Evolutionary conservation across 2,329 filamentous ascomycete genomes (phyloP).

Genomic region (Penicillium palitans): DNA sequence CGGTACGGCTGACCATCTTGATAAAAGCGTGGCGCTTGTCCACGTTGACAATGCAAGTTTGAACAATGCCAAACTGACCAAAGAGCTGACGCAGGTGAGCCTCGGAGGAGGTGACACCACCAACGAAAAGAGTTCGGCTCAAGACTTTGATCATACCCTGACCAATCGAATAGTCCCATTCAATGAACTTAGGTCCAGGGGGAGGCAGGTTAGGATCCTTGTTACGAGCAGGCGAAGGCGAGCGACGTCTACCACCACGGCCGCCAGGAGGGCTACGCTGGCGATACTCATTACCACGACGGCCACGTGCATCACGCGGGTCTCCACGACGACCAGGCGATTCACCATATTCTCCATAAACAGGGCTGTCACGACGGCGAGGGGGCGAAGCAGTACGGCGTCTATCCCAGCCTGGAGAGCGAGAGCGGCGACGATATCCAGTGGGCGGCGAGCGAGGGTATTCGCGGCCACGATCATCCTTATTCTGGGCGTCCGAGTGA

Average conservation of each 20-base stretch:
- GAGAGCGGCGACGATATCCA: slow-evolving; percentile 67
- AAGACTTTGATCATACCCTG: slow-evolving; percentile 83
- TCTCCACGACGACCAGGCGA: slow-evolving; percentile 63
- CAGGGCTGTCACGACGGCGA: slow-evolving; percentile 65
- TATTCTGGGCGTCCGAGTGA: slow-evolving; percentile 44
- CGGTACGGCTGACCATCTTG: slow-evolving; percentile 90
- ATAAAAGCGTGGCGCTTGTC: slow-evolving; percentile 98
- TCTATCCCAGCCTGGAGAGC: slow-evolving; percentile 75
- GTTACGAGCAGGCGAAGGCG: slow-evolving; percentile 56
- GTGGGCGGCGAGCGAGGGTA: slow-evolving; percentile 63
- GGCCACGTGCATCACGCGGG: slow-evolving; percentile 53
- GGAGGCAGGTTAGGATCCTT: slow-evolving; percentile 45
- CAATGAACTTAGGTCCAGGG: slow-evolving; percentile 70
- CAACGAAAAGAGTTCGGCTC: slow-evolving; percentile 93
- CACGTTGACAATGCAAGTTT: slow-evolving; percentile 97
- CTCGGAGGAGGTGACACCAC: slow-evolving; percentile 86
- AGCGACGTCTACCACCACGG: slow-evolving; percentile 54
- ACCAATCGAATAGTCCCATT: slow-evolving; percentile 73
- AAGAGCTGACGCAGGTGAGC: slow-evolving; percentile 80
- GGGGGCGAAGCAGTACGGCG: slow-evolving; percentile 64
- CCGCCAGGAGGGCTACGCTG: slow-evolving; percentile 80
- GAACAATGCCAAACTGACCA: slow-evolving; percentile 77
- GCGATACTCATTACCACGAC: slow-evolving; percentile 68
- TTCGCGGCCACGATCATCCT: slow-evolving; percentile 62
- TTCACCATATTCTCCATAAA: slow-evolving; percentile 70